Conservation (phyloP, 495 filamentous ascomycete genomes). For the Aspergillus cavernicola region DNA sequence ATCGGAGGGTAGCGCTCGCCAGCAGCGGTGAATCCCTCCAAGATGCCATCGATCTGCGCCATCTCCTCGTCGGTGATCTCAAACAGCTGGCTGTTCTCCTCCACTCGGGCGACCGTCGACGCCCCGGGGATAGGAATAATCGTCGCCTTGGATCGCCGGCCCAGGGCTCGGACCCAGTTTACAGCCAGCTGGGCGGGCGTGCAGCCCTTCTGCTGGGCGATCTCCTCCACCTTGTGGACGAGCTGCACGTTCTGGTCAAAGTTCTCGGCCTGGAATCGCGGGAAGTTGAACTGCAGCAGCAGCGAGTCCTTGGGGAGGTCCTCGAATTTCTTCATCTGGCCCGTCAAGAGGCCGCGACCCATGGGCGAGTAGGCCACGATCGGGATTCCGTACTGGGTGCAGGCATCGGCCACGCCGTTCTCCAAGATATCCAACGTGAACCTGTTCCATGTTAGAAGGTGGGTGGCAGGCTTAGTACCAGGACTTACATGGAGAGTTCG, state of each 20-base stretch:
- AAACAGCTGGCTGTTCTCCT: slow-evolving; percentile 47
- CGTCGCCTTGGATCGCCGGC: slow-evolving; percentile 45
- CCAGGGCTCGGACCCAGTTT: slow-evolving; percentile 53
- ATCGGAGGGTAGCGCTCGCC: background rate
- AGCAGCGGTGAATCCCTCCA: background rate
- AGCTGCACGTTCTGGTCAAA: slow-evolving; percentile 67
- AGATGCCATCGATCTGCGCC: slow-evolving; percentile 42
- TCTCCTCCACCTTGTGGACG: slow-evolving; percentile 51
- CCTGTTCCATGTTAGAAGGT: background rate
- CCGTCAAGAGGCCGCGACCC: slow-evolving; percentile 44
- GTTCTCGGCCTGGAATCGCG: slow-evolving; percentile 61
- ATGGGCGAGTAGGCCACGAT: slow-evolving; percentile 58
- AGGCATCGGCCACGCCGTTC: slow-evolving; percentile 65
- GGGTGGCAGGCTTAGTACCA: background rate
- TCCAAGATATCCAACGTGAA: slow-evolving; percentile 50
- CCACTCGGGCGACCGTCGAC: slow-evolving; percentile 42
- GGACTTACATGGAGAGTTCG: slow-evolving; percentile 44
- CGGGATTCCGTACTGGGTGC: slow-evolving; percentile 58
- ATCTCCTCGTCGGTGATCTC: slow-evolving; percentile 46
- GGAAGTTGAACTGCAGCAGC: slow-evolving; percentile 25
- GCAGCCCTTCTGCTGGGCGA: slow-evolving; percentile 61
- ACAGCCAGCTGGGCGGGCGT: slow-evolving; percentile 69
- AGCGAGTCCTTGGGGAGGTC: slow-evolving; percentile 6
- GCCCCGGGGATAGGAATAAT: slow-evolving; percentile 76
- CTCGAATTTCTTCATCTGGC: slow-evolving; percentile 27